Conservation (phyloP, 2,329 filamentous ascomycete genomes). For the Sporothrix pallida region DNA sequence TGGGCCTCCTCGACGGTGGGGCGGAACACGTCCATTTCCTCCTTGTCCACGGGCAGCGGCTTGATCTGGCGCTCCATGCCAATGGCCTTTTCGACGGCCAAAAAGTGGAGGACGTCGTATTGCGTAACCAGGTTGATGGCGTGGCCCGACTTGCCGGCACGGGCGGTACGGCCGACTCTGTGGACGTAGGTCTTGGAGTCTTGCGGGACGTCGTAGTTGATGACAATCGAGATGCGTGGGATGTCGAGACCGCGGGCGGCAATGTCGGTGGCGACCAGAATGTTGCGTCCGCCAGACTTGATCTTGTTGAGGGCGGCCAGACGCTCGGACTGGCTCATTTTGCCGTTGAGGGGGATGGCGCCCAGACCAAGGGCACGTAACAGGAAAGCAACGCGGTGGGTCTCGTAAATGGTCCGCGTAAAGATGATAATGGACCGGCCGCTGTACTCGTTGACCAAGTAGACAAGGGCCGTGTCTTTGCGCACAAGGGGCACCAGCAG, state of each 20-base stretch:
- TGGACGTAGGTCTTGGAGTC: constrained; percentile 93
- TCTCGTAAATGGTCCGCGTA: constrained; percentile 88
- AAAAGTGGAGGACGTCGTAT: constrained; percentile 82
- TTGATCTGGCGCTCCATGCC: constrained; percentile 69
- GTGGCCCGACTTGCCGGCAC: constrained; percentile 82
- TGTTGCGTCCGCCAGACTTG: constrained; percentile 76
- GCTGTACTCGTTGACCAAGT: constrained; percentile 81
- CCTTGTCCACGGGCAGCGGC: constrained; percentile 73
- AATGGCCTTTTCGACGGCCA: constrained; percentile 81
- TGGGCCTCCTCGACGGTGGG: constrained; percentile 83
- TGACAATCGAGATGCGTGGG: constrained; percentile 82
- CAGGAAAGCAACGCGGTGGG: constrained; percentile 82
- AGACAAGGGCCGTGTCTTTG: constrained; percentile 90
- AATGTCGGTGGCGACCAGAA: constrained; percentile 93
- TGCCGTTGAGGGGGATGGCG: constrained; percentile 90
- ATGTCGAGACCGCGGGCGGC: constrained; percentile 92
- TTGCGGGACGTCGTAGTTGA: constrained; percentile 83
- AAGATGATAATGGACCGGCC: constrained; percentile 92
- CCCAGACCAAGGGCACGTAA: constrained; percentile 84
- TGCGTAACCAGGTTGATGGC: constrained; percentile 84
- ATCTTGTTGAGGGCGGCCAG: constrained; percentile 92
- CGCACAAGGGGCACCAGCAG: constrained; percentile 83
- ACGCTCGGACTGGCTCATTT: constrained; percentile 85
- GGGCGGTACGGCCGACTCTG: constrained; percentile 83
- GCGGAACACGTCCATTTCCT: constrained; percentile 84